Evolutionary conservation across 768 basidiomycete genomes (phyloP).

Genomic region (Cystobasidium tubakii): DNA sequence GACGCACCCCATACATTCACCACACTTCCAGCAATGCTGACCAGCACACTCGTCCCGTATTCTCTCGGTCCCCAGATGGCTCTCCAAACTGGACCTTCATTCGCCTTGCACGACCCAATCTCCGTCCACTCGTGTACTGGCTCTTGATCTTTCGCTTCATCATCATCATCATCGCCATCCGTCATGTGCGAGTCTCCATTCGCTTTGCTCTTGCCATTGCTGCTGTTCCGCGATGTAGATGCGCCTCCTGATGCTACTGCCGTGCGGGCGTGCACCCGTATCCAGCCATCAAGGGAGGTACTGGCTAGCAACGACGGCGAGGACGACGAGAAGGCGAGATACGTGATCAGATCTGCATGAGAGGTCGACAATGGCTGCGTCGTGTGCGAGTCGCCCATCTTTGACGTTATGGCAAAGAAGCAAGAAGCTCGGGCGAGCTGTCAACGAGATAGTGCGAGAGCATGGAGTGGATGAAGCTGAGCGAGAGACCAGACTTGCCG

Average conservation of each 20-base stretch:
- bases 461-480: no score
- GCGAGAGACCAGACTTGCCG: no score
- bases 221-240: neutral
- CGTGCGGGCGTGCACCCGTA: slow-evolving; percentile 39
- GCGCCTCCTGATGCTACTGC: neutral
- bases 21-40: slow-evolving; percentile 80
- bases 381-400: slow-evolving; percentile 5
- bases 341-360: slow-evolving; percentile 42
- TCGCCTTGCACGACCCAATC: slow-evolving; percentile 59
- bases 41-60: slow-evolving; percentile 79
- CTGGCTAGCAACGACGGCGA: slow-evolving; percentile 42
- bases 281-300: slow-evolving; percentile 42
- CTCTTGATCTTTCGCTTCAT: neutral
- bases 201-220: slow-evolving; percentile 5
- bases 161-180: slow-evolving; percentile 15
- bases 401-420: neutral
- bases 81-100: slow-evolving; percentile 79
- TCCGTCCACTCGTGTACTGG: slow-evolving; percentile 23
- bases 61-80: slow-evolving; percentile 88
- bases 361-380: slow-evolving; percentile 29
- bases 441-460: no score
- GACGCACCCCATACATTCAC: slow-evolving; percentile 94
- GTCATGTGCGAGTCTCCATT: slow-evolving; percentile 13
- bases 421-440: no score
- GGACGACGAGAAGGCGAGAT: slow-evolving; percentile 40